Evolutionary conservation across 768 basidiomycete species (phyloP).

Genomic region (Macrolepiota albuminosa): DNA sequence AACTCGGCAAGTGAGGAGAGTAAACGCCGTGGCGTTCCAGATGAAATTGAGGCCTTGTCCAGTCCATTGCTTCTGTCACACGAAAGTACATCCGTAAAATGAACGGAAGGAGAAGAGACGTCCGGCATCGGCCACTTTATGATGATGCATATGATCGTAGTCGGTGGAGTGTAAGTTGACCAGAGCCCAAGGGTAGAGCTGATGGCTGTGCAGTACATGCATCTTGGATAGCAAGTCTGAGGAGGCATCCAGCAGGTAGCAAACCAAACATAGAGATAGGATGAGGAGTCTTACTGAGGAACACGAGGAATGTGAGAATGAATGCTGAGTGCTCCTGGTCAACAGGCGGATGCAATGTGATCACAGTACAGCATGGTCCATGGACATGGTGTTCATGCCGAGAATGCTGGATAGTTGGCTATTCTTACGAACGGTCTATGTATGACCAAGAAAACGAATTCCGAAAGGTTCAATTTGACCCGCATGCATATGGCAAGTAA

Average conservation of each 20-base stretch:
- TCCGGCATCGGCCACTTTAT: neutral
- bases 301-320: neutral
- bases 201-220: neutral
- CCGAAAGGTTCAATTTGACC: neutral
- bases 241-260: no score
- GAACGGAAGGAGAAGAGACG: constrained; percentile 2
- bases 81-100: neutral
- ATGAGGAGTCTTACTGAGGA: neutral
- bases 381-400: neutral
- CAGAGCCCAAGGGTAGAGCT: neutral
- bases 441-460: neutral
- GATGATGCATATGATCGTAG: neutral
- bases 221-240: neutral
- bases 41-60: neutral
- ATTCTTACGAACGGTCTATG: neutral
- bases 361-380: neutral
- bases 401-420: neutral
- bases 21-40: neutral
- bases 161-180: neutral
- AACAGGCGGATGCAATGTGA: neutral
- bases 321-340: neutral
- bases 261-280: neutral
- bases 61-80: neutral
- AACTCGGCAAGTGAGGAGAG: neutral
- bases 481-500: neutral